Base-by-base conservation (phyloP, 306 rosid genomes). In the Quercus alba region DNA sequence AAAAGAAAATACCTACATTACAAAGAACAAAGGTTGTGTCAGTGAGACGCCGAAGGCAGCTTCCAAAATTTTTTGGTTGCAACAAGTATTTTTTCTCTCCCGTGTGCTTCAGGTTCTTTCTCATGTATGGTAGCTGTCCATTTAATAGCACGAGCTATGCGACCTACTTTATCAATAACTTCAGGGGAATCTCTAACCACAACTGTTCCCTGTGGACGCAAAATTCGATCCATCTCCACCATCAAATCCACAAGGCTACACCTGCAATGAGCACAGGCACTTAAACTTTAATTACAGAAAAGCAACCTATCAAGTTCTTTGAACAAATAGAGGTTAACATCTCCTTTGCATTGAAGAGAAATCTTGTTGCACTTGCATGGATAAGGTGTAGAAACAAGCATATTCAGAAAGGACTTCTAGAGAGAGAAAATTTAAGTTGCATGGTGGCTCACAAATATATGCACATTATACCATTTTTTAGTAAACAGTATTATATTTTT, bases 231-330 rank as follows among this genome's bases (percentile, higher is more conserved):
- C 63, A 96, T 86, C 88, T 96, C 99, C 28, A 91, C 98, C 93
- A 96, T 85, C 85, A 96, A 88, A 84, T 96, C 99, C 75, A 96
- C 92, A 61, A 93, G 91, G 92, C 83, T 90, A 77, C 99, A 96
- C 86, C 99, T 96, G 81, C 78, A 54, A 72, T 35, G 73, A 84
- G 57, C 26, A 7, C 18, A 66, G 71, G 41, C 71, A 66, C 71
- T 66, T 11, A 23, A 23, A 23, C 26, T 30, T 75, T 23, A 75
- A 28, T 4, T 19, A 56, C 71, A 14, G 21, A 31, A 35, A 21
- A 6, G 62, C 44, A 56, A 26, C 46, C 21, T 38, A 38, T 54
- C 26, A 28, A 56, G 18, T 18, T 44, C n/a, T 56, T 10, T 38
- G 52, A 31, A n/a, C 21, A 78, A 18, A 41, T 70, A 17, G 1